A percentile compares a stretch with the other conserved stretches of the same genome.
phyloP scores from a whole-genome alignment of 495 filamentous ascomycete species.

The Antarctomyces pellizariae region DNA sequence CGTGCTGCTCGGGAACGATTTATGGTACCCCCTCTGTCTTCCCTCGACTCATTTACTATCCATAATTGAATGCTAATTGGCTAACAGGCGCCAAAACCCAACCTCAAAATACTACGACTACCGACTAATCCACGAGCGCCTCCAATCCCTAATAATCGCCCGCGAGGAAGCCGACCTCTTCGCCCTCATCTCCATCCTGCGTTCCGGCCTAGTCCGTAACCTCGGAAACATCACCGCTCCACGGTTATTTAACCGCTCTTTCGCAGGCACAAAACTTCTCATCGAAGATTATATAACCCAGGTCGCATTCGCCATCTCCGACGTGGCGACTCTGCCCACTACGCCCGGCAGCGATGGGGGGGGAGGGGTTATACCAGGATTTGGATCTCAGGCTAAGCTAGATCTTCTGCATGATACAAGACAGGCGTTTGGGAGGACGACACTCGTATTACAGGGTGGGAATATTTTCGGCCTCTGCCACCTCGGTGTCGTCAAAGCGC shows the following conservation, averaged over 20 bases:
- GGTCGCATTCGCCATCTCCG: constrained; percentile 54
- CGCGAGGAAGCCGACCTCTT: constrained; percentile 58
- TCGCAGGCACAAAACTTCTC: constrained; percentile 70
- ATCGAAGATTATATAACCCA: constrained; percentile 84
- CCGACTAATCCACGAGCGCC: constrained; percentile 55
- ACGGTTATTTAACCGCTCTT: constrained; percentile 65
- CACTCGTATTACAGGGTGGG: constrained; percentile 72
- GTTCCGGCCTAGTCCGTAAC: constrained; percentile 73
- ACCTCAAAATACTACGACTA: constrained; percentile 74
- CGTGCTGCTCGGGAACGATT: constrained; percentile 47
- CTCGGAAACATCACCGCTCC: constrained; percentile 72
- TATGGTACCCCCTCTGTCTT: constrained; percentile 44
- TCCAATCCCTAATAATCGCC: constrained; percentile 45
- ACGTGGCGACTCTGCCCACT: constrained; percentile 52
- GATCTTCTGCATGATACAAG: constrained; percentile 77
- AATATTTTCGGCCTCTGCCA: constrained; percentile 86
- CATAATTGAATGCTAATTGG: constrained; percentile 1
- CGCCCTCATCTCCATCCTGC: constrained; percentile 52
- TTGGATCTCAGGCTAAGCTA: constrained; percentile 67
- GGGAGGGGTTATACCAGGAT: constrained; percentile 13
- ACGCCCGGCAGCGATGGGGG: constrained; percentile 15
- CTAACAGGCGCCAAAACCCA: constrained; percentile 49
- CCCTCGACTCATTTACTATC: not conserved
- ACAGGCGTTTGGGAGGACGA: constrained; percentile 72
- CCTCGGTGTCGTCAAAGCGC: constrained; percentile 70